A percentile compares a stretch with the other conserved stretches of the same genome.
Evolutionary conservation across 2,329 filamentous ascomycete species (phyloP).

Genomic region (Leptographium radiaticola): DNA sequence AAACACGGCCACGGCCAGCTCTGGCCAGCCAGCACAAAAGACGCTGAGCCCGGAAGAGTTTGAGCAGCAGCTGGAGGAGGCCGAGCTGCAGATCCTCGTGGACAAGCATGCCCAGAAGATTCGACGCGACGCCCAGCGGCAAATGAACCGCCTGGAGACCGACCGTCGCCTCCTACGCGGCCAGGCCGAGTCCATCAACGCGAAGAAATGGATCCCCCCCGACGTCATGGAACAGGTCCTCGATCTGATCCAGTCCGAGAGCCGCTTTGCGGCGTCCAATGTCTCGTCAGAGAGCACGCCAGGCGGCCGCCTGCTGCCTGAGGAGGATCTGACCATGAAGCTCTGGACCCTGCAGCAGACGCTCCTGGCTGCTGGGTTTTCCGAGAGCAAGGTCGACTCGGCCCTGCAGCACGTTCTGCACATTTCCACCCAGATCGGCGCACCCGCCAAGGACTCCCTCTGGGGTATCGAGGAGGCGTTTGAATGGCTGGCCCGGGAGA

Average conservation of each 20-base stretch:
- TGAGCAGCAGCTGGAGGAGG: conserved; percentile 75
- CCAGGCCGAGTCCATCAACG: conserved; percentile 61
- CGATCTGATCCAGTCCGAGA: conserved; percentile 56
- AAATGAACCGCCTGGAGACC: conserved; percentile 66
- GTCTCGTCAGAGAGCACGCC: conserved; percentile 29
- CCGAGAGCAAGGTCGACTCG: conserved; percentile 45
- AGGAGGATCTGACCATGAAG: conserved; percentile 67
- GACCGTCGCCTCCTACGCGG: conserved; percentile 70
- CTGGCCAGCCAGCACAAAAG: conserved; percentile 20
- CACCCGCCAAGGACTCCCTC: conserved; percentile 48
- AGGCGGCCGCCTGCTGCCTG: conserved; percentile 43
- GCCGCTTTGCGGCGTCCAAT: conserved; percentile 40
- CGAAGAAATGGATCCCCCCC: conserved; percentile 65
- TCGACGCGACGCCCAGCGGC: conserved; percentile 64
- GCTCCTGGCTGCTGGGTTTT: conserved; percentile 56
- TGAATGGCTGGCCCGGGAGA: conserved; percentile 80
- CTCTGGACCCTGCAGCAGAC: conserved; percentile 76
- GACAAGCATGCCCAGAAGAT: conserved; percentile 73
- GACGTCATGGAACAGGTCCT: conserved; percentile 70
- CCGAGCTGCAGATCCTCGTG: conserved; percentile 77
- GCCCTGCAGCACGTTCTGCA: conserved; percentile 54
- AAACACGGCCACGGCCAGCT: conserved; percentile 9
- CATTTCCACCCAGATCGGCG: conserved; percentile 48
- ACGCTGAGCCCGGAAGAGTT: conserved; percentile 74
- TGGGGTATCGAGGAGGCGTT: conserved; percentile 83